These are phyloP conservation scores for Myxozyma mucilagina DNA, from an alignment of 805 yeast species.

Conservation along the genomic window DNA sequence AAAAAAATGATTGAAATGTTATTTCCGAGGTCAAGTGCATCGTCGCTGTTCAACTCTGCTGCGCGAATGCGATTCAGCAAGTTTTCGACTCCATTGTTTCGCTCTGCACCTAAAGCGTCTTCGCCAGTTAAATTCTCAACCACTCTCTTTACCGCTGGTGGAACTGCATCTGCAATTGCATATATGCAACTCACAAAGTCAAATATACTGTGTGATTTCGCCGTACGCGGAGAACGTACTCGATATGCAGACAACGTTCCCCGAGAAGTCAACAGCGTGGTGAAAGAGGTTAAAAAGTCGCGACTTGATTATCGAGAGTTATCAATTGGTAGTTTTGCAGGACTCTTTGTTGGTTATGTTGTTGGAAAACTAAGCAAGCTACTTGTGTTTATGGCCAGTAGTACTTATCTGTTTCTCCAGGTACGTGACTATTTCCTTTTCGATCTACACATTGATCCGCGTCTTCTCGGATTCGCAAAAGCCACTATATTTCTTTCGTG, in stretches of 20 bases:
- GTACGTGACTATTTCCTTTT: slow-evolving; percentile 8
- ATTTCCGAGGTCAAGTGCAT: background rate
- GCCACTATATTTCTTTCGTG: background rate
- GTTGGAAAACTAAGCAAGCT: slow-evolving; percentile 56
- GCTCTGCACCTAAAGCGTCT: background rate
- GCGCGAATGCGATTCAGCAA: background rate
- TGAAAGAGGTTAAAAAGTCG: background rate
- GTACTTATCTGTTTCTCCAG: slow-evolving; percentile 40
- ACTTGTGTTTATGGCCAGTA: slow-evolving; percentile 50
- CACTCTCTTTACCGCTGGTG: background rate
- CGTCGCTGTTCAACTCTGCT: background rate
- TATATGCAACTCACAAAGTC: background rate
- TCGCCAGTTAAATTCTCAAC: background rate
- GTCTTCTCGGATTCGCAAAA: slow-evolving; percentile 3
- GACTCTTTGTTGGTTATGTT: slow-evolving; percentile 54
- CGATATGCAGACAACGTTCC: background rate
- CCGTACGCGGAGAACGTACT: background rate
- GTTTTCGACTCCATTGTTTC: too few species aligned
- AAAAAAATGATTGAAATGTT: background rate
- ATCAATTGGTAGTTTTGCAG: slow-evolving; percentile 58
- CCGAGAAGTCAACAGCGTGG: background rate
- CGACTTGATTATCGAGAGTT: slow-evolving; percentile 53
- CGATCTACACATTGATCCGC: background rate
- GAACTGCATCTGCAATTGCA: background rate
- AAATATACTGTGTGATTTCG: background rate